Conservation (phyloP, 495 filamentous ascomycete species). For the Penicillium flavigenum region DNA sequence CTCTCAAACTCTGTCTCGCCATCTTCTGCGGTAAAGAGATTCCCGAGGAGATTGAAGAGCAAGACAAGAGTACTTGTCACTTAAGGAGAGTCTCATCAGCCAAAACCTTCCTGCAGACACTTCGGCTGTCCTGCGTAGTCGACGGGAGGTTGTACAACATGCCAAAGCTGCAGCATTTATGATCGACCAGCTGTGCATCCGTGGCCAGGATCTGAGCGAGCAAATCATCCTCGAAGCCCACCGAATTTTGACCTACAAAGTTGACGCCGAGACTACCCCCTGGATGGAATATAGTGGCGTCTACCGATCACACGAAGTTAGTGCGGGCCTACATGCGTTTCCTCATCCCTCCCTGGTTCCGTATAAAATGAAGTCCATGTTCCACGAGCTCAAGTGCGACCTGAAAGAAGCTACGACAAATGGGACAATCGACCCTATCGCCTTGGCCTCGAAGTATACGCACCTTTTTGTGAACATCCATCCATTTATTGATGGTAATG, state of each 20-base stretch:
- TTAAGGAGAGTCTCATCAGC: background rate
- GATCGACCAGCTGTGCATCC: conserved; percentile 21
- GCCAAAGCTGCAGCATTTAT: conserved; percentile 31
- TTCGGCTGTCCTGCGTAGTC: conserved; percentile 17
- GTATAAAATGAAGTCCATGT: conserved; percentile 32
- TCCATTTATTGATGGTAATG: conserved; percentile 42
- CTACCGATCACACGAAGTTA: conserved; percentile 24
- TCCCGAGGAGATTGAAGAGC: background rate
- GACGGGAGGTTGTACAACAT: conserved; percentile 37
- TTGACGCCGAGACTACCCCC: conserved; percentile 17
- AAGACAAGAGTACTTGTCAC: background rate
- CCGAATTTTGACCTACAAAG: conserved; percentile 26
- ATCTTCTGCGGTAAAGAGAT: conserved; percentile 7
- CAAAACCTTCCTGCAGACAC: background rate
- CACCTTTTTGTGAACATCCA: conserved; percentile 37
- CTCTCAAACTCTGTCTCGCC: conserved; percentile 6
- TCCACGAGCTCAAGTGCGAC: conserved; percentile 24
- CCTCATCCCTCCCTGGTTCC: conserved; percentile 18
- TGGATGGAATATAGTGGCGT: conserved; percentile 27
- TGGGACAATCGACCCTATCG: conserved; percentile 31
- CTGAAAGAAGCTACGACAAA: conserved; percentile 9
- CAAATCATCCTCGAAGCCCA: conserved; percentile 34
- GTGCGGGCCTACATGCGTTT: conserved; percentile 26
- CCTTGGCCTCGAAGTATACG: conserved; percentile 31
- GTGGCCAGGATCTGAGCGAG: conserved; percentile 25